A percentile compares a stretch with the other conserved stretches of the same genome.
Evolutionary conservation across 331 rosid species (phyloP).

Genomic region (Saraca asoca): DNA sequence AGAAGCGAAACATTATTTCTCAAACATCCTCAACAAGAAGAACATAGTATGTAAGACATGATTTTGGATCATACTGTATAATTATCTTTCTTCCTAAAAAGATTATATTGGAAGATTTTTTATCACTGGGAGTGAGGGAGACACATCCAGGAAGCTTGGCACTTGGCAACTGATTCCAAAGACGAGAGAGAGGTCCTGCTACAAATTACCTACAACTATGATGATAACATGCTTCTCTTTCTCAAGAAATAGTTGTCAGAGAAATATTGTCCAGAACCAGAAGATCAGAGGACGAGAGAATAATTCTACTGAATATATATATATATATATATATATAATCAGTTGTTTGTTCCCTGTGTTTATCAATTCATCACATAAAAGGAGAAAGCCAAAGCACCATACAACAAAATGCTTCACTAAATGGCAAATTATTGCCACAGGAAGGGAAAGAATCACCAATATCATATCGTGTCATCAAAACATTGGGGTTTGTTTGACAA

Average conservation of each 20-base stretch:
- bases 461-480: slow-evolving; percentile 8
- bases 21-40: too few species aligned
- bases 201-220: neutral
- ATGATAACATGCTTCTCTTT: slow-evolving; percentile 13
- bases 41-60: too few species aligned
- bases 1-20: too few species aligned
- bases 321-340: too few species aligned
- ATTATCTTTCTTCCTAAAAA: too few species aligned
- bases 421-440: slow-evolving; percentile 32
- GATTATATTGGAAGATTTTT: too few species aligned
- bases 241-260: slow-evolving; percentile 20
- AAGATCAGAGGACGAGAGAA: slow-evolving; percentile 24
- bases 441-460: slow-evolving; percentile 25
- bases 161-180: neutral
- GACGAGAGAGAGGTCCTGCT: too few species aligned
- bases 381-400: slow-evolving; percentile 25
- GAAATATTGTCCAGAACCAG: neutral
- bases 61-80: too few species aligned
- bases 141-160: neutral
- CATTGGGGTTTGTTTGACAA: slow-evolving; percentile 19
- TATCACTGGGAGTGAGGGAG: too few species aligned
- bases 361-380: slow-evolving; percentile 35
- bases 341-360: slow-evolving; percentile 24
- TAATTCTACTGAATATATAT: slow-evolving; percentile 21
- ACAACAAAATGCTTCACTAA: slow-evolving; percentile 38